Base-by-base conservation (phyloP, 2,329 filamentous ascomycete genomes). In the Aspergillus pseudoterreus region DNA sequence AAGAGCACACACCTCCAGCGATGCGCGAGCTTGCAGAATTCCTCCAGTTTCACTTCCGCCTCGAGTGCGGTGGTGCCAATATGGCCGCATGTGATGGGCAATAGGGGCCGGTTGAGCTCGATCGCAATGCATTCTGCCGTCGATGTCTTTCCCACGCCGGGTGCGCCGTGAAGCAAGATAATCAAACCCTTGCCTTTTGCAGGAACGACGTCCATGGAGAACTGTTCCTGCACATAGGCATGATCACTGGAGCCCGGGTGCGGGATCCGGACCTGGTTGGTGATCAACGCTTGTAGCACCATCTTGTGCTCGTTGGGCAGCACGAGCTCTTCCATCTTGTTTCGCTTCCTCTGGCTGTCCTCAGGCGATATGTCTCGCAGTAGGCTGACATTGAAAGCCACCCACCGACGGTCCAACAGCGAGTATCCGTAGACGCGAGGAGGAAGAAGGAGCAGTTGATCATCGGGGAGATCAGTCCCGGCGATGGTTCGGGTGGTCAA, bases 31-130 rank as follows among this genome's bases (percentile, higher is more conserved):
- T 69, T 67, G 62, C 78, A 78, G 6, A 77, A 71, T 2, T 75
- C 68, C 56, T 67, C 71, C 1, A 78, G 64, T 0, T 63, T 67
- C 0, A 53, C 53, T 59, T 78, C 76, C 2, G 78, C 72, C 1
- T 74, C 68, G 3, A 65, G 56, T 0, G 76, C 71, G 0, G 69
- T 72, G n/a, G 73, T 60, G 12, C 75, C 73, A 0, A 77, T 68
- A 50, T 79, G 76, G 43, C 78, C 77, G 10, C 76, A 79, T 0
- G 77, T 80, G 47, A 81, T 77, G 6, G 71, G 68, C 42, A 78
- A 48, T 9, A 52, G 32, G 11, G 50, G 50, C 9, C 42, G 47
- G 24, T 43, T 43, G 12, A 46, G 33, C 19, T 30, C 38, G 19
- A 43, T 14, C 5, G 49, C 44, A 19, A 51, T 36, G 3, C 24